These are phyloP conservation scores for Viola odorata DNA, from an alignment of 345 rosid genomes.

Conservation along the genomic window DNA sequence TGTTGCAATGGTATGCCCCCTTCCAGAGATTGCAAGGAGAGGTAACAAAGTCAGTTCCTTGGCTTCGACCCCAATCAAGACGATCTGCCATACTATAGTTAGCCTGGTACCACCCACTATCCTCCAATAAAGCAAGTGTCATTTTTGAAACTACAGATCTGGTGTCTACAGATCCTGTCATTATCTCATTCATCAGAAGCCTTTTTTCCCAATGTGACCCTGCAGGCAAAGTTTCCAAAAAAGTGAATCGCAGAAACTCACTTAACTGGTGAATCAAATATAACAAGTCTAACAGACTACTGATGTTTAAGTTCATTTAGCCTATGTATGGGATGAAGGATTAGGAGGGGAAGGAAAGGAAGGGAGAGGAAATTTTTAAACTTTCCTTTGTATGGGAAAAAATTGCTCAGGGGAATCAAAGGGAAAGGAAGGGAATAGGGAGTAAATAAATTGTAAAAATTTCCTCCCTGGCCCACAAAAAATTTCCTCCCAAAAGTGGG, in stretches of 20 bases:
- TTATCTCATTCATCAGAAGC: conserved; percentile 97
- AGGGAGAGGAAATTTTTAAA: too few species aligned
- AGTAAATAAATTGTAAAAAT: too few species aligned
- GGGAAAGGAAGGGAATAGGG: too few species aligned
- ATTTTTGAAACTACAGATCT: conserved; percentile 97
- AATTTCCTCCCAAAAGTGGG: too few species aligned
- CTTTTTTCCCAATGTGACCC: conserved; percentile 99
- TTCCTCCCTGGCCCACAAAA: too few species aligned
- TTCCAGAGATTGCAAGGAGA: conserved; percentile 93
- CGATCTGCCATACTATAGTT: conserved; percentile 95
- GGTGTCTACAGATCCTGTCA: conserved; percentile 99
- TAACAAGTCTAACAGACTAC: too few species aligned
- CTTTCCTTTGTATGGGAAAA: too few species aligned
- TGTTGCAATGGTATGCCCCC: conserved; percentile 94
- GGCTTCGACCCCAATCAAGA: conserved; percentile 97
- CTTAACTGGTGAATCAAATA: too few species aligned
- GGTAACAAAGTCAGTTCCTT: conserved; percentile 91
- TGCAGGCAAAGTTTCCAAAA: conserved; percentile 19
- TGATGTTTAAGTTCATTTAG: too few species aligned
- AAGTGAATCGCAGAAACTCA: background rate
- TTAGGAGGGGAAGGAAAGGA: too few species aligned
- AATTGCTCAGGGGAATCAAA: too few species aligned
- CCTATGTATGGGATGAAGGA: too few species aligned
- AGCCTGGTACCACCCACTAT: conserved; percentile 99
- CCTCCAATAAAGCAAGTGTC: conserved; percentile 94